phyloP scores from a whole-genome alignment of 805 yeast genomes.

The Hanseniaspora mollemarum region DNA sequence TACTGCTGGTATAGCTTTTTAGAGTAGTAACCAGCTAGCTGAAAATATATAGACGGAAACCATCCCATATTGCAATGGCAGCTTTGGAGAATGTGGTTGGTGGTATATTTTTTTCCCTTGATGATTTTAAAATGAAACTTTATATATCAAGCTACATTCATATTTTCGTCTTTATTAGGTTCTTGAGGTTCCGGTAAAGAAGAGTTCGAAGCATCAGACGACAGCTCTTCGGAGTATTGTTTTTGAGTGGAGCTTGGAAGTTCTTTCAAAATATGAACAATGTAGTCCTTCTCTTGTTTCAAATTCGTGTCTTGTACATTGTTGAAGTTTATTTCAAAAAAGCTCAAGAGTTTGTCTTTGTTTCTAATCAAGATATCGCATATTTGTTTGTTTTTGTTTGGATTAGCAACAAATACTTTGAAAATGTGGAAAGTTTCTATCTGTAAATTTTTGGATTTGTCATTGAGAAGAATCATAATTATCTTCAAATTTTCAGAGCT shows the following conservation, averaged over 20 bases:
- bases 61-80: too few species aligned
- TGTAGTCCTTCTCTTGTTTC: slow-evolving; percentile 69
- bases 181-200: neutral
- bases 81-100: too few species aligned
- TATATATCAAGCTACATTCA: neutral
- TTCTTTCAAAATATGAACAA: slow-evolving; percentile 59
- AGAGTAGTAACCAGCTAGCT: too few species aligned
- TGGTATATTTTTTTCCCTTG: too few species aligned
- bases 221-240: slow-evolving; percentile 24
- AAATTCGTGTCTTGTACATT: slow-evolving; percentile 50
- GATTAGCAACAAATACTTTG: slow-evolving; percentile 93
- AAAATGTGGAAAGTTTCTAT: slow-evolving; percentile 85
- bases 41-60: too few species aligned
- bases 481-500: slow-evolving; percentile 74
- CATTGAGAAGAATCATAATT: slow-evolving; percentile 75
- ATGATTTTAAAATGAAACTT: too few species aligned
- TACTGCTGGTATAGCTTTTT: too few species aligned
- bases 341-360: slow-evolving; percentile 59
- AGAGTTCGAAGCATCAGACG: neutral
- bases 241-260: slow-evolving; percentile 44
- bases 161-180: neutral
- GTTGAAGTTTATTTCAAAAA: slow-evolving; percentile 52
- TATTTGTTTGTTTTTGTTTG: slow-evolving; percentile 70
- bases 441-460: slow-evolving; percentile 80
- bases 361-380: slow-evolving; percentile 75